A percentile compares a stretch with the other conserved stretches of the same genome.
Evolutionary conservation across 768 basidiomycete genomes (phyloP).

Genomic region (Pulveroboletus sp.): DNA sequence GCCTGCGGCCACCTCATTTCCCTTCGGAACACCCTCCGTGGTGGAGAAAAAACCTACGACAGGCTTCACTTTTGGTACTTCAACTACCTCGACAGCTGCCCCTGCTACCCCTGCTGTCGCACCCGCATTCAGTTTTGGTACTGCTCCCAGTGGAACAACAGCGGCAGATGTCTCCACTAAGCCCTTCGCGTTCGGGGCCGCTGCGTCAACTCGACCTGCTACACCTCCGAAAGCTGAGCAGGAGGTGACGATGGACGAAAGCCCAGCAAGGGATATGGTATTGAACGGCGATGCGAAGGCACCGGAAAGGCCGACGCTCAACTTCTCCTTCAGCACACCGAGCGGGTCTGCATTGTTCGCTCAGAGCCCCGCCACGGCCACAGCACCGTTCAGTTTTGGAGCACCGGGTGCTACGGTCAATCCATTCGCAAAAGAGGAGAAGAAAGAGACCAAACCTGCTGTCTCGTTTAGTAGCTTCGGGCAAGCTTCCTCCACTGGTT

Average conservation of each 20-base stretch:
- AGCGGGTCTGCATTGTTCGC: constrained; percentile 35
- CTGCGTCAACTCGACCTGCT: constrained; percentile 42
- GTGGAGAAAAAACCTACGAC: constrained; percentile 35
- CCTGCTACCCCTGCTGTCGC: constrained; percentile 27
- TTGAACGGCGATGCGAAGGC: constrained; percentile 36
- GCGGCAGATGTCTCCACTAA: constrained; percentile 45
- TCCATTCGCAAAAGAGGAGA: constrained; percentile 49
- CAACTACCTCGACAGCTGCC: constrained; percentile 33
- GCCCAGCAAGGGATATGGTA: constrained; percentile 63
- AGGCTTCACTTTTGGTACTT: constrained; percentile 42
- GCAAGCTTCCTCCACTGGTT: constrained; percentile 38
- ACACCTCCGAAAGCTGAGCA: constrained; percentile 66
- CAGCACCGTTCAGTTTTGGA: constrained; percentile 35
- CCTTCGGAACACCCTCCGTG: constrained; percentile 34
- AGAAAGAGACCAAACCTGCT: constrained; percentile 42
- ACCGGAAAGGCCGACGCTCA: constrained; percentile 38
- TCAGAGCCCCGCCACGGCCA: constrained; percentile 31
- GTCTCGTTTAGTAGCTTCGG: constrained; percentile 47
- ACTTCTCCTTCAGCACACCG: constrained; percentile 47
- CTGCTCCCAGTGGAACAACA: constrained; percentile 32
- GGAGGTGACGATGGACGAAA: constrained; percentile 79
- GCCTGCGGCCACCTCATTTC: constrained; percentile 15
- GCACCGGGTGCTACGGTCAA: constrained; percentile 32
- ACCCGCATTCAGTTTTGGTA: constrained; percentile 52
- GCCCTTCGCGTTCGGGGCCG: constrained; percentile 51